Evolutionary conservation across 768 basidiomycete species (phyloP).

Genomic region (Termitomyces heimii): DNA sequence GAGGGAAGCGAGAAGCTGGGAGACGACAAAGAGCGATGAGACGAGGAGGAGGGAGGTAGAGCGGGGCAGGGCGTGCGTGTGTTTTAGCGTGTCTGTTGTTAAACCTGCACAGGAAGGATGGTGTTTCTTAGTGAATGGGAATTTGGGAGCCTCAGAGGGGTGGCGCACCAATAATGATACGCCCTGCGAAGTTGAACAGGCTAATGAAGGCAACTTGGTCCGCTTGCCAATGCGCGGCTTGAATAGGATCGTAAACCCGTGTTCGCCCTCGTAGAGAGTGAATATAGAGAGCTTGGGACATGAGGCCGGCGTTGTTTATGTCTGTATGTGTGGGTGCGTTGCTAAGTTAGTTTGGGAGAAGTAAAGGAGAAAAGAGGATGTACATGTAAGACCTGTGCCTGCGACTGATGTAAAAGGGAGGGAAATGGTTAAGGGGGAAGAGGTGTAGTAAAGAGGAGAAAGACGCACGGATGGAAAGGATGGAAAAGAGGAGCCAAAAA

Average conservation of each 20-base stretch:
- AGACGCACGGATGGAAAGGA: slow-evolving; percentile 53
- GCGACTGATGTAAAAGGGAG: slow-evolving; percentile 36
- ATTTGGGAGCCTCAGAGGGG: background rate
- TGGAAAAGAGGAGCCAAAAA: slow-evolving; percentile 31
- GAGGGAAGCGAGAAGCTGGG: slow-evolving; percentile 57
- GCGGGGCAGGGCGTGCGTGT: slow-evolving; percentile 51
- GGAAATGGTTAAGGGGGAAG: background rate
- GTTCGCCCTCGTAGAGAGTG: slow-evolving; percentile 36
- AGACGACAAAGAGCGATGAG: slow-evolving; percentile 59
- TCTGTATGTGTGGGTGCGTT: slow-evolving; percentile 27
- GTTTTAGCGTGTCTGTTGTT: slow-evolving; percentile 61
- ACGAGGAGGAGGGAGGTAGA: slow-evolving; percentile 69
- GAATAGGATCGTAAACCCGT: slow-evolving; percentile 52
- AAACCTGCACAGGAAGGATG: slow-evolving; percentile 36
- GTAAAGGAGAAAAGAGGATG: slow-evolving; percentile 15
- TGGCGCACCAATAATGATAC: slow-evolving; percentile 63
- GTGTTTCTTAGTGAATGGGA: background rate
- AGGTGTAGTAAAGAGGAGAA: slow-evolving; percentile 22
- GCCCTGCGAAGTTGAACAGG: slow-evolving; percentile 74
- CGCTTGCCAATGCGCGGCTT: slow-evolving; percentile 72
- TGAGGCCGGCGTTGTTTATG: slow-evolving; percentile 77
- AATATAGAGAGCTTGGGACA: slow-evolving; percentile 63
- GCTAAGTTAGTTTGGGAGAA: background rate
- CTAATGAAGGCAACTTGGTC: slow-evolving; percentile 81
- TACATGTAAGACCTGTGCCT: slow-evolving; percentile 76